Evolutionary conservation across 2,329 filamentous ascomycete genomes (phyloP), one percentile per base, ranked within the genome.

Genomic region (Hypoxylon sp.): DNA sequence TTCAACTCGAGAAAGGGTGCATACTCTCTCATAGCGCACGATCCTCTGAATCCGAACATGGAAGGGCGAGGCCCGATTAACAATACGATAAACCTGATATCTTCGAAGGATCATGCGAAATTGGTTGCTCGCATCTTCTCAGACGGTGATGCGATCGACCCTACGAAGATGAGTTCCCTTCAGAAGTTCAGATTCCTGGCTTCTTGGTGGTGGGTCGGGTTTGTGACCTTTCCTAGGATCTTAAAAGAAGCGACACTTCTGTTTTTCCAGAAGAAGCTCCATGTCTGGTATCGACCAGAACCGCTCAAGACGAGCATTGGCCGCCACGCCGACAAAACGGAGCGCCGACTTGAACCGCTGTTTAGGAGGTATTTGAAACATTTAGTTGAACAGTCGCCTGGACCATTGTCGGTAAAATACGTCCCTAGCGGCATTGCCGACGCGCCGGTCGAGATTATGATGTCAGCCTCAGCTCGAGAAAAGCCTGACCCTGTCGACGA

Each of bases 201-300:
- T 2, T 72, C 74, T 1, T 92, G 89, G 89, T 89, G 85, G 81
- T 91, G 88, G 89, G 85, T 91, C 8, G 88, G 87, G 1, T 82
- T 92, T 26, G 79, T 85, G 22, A 91, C 89, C 0, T 87, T 89
- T 67, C 89, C 89, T 1, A 82, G 89, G 24, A 91, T 91, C 48
- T 74, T 89, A 18, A 84, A 82, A 57, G 84, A 93, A 76, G 89
- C 89, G 1, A 80, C 74, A 1, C 78, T 76, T 12, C 79, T 92
- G 4, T 89, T 86, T 74, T 87, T 88, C 74, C 75, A 76, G 24
- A 80, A 81, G 32, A 83, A 82, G 33, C 80, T 92, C 26, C 84
- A 88, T 62, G 86, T 92, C 42, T 91, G 88, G 84, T 87, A 84
- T 69, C 80, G 86, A 16, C 89, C 89, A 0, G 89, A 92, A 72